Percentiles rank a stretch among this genome's conserved stretches.
phyloP scores from a whole-genome alignment of 495 filamentous ascomycete genomes.

The Cladorrhinum samala region DNA sequence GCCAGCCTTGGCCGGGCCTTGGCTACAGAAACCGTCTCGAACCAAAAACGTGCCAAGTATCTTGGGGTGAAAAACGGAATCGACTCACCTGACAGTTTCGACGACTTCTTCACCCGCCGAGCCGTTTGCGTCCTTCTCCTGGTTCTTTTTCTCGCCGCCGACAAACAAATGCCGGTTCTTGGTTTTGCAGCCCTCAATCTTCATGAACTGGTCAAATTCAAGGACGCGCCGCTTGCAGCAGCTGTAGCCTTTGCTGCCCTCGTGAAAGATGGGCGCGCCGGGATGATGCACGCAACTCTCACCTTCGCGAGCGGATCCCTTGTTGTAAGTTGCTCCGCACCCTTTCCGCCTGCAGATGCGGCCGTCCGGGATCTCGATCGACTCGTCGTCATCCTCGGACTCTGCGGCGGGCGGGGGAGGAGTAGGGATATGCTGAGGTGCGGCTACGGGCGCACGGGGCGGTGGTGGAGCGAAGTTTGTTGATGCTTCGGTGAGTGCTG shows the following conservation, averaged over 20 bases:
- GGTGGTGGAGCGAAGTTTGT: conserved; percentile 40
- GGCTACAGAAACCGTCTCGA: conserved; percentile 17
- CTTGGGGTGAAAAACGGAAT: conserved; percentile 1
- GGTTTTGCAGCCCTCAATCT: conserved; percentile 81
- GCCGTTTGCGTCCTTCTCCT: conserved; percentile 22
- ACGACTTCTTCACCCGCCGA: conserved; percentile 52
- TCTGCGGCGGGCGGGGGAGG: conserved; percentile 64
- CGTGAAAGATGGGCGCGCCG: conserved; percentile 85
- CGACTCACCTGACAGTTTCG: conserved; percentile 61
- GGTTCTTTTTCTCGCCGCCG: conserved; percentile 64
- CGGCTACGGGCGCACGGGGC: conserved; percentile 42
- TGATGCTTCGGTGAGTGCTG: conserved; percentile 25
- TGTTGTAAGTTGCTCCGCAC: conserved; percentile 61
- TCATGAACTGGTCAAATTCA: conserved; percentile 97
- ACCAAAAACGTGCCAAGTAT: conserved; percentile 5
- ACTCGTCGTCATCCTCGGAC: conserved; percentile 80
- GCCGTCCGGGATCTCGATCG: conserved; percentile 61
- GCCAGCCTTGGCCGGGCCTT: conserved; percentile 27
- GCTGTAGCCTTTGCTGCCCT: conserved; percentile 93
- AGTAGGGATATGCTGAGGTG: conserved; percentile 50
- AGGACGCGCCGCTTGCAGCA: conserved; percentile 94
- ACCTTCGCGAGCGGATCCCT: conserved; percentile 53
- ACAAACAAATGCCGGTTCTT: conserved; percentile 81
- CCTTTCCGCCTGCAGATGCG: conserved; percentile 70
- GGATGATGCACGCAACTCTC: conserved; percentile 84